Conservation (phyloP, 208 protist species). For the Wallacemonas sp. region DNA sequence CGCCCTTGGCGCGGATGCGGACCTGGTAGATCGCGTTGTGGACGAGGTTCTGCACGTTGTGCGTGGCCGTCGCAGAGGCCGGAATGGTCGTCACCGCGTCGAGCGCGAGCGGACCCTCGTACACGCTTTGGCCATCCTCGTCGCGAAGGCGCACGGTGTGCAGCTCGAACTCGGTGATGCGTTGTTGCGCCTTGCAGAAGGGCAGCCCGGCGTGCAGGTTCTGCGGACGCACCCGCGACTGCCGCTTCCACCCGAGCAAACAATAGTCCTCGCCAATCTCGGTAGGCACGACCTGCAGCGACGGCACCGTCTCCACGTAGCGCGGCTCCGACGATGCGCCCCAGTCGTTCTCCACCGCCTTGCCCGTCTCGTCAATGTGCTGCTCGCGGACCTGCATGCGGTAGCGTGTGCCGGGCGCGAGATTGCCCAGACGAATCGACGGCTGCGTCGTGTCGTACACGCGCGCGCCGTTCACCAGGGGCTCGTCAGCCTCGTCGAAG, state of each 20-base stretch:
- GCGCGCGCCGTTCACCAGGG: conserved; percentile 77
- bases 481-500: conserved; percentile 82
- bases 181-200: conserved; percentile 11
- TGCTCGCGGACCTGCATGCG: conserved; percentile 83
- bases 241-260: conserved; percentile 63
- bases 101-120: conserved; percentile 58
- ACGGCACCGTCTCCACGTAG: conserved; percentile 73
- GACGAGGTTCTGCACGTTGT: conserved; percentile 60
- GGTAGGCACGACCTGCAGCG: conserved; percentile 65
- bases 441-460: conserved; percentile 92
- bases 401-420: conserved; percentile 83
- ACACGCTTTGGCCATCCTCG: conserved; percentile 44
- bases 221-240: not conserved
- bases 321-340: conserved; percentile 55
- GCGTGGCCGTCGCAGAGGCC: conserved; percentile 39
- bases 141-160: conserved; percentile 57
- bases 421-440: conserved; percentile 75
- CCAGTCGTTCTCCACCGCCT: conserved; percentile 52
- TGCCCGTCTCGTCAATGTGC: conserved; percentile 56
- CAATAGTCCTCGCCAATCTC: conserved; percentile 93
- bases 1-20: conserved; percentile 68
- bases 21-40: conserved; percentile 89
- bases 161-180: conserved; percentile 70
- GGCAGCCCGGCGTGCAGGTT: conserved; percentile 1
- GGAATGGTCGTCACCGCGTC: conserved; percentile 59